Percentiles rank a stretch among this genome's conserved stretches.
phyloP scores from a whole-genome alignment of 805 yeast genomes.

The Hanseniaspora lachancei region DNA sequence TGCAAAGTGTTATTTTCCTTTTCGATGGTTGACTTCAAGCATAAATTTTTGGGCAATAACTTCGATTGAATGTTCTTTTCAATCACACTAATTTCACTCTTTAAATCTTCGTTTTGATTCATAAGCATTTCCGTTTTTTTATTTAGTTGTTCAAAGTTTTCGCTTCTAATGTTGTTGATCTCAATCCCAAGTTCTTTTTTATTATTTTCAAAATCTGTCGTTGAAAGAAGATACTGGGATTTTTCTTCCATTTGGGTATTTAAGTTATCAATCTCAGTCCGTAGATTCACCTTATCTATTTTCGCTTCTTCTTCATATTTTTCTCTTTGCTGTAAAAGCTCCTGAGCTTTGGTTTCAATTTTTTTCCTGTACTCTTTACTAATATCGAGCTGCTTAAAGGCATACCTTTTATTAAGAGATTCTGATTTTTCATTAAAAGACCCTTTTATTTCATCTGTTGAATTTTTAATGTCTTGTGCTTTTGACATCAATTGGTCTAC shows the following conservation, averaged over 20 bases:
- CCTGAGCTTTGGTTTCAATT: conserved; percentile 25
- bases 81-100: background rate
- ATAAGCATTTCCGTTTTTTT: conserved; percentile 6
- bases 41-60: background rate
- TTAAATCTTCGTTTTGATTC: background rate
- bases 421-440: background rate
- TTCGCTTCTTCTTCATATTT: conserved; percentile 24
- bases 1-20: conserved; percentile 22
- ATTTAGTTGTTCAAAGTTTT: background rate
- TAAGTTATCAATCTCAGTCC: conserved; percentile 22
- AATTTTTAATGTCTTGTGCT: background rate
- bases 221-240: conserved; percentile 14
- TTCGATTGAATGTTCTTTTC: background rate
- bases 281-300: conserved; percentile 22
- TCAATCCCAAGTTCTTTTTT: conserved; percentile 18
- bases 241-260: conserved; percentile 15
- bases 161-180: conserved; percentile 13
- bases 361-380: conserved; percentile 19
- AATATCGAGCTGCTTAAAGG: conserved; percentile 16
- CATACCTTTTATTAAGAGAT: conserved; percentile 14
- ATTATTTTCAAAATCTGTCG: conserved; percentile 9
- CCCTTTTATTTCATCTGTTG: background rate
- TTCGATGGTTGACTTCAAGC: conserved; percentile 14
- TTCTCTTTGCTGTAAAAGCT: conserved; percentile 28
- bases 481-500: background rate